Percentiles rank a stretch among this genome's conserved stretches.
Conservation (phyloP, 75 land plant species). For the Adiantum capillusveneris region DNA sequence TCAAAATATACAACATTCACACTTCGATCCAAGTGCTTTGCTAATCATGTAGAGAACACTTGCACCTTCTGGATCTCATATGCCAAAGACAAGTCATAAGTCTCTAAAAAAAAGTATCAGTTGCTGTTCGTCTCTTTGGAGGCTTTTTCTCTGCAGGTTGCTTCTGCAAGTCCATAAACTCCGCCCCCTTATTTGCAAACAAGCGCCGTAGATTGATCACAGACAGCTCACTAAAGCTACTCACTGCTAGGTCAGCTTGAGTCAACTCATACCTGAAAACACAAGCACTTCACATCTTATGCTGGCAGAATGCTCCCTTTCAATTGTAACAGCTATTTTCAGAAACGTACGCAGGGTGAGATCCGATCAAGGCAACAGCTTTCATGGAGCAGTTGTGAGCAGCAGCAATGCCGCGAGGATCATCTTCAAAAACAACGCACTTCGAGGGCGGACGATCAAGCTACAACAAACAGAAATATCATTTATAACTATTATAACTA, state of each 20-base stretch:
- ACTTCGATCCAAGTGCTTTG: neutral
- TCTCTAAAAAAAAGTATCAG: constrained; percentile 58
- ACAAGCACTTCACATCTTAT: too few relatives aligned
- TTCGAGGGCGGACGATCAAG: constrained; percentile 88
- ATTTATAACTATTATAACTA: too few relatives aligned
- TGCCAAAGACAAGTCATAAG: too few relatives aligned
- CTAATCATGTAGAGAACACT: too few relatives aligned
- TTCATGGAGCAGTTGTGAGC: constrained; percentile 99
- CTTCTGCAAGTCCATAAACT: constrained; percentile 92
- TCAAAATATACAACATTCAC: neutral
- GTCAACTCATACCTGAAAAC: constrained; percentile 77
- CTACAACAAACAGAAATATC: constrained; percentile 39
- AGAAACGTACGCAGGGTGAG: constrained; percentile 78
- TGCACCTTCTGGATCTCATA: too few relatives aligned
- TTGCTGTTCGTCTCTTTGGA: constrained; percentile 52
- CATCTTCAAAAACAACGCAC: constrained; percentile 98
- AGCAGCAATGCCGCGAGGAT: constrained; percentile 89
- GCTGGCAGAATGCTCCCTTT: too few relatives aligned
- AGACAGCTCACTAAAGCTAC: constrained; percentile 80
- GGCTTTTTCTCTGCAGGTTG: constrained; percentile 65
- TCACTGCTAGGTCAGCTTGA: constrained; percentile 96
- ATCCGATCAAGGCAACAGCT: constrained; percentile 91
- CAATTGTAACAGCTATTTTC: too few relatives aligned
- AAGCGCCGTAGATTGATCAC: constrained; percentile 88
- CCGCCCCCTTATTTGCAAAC: constrained; percentile 80